A percentile compares a stretch with the other conserved stretches of the same genome.
These are phyloP conservation scores for Candida neerlandica DNA, from an alignment of 1,139 yeast species.

Conservation along the genomic window DNA sequence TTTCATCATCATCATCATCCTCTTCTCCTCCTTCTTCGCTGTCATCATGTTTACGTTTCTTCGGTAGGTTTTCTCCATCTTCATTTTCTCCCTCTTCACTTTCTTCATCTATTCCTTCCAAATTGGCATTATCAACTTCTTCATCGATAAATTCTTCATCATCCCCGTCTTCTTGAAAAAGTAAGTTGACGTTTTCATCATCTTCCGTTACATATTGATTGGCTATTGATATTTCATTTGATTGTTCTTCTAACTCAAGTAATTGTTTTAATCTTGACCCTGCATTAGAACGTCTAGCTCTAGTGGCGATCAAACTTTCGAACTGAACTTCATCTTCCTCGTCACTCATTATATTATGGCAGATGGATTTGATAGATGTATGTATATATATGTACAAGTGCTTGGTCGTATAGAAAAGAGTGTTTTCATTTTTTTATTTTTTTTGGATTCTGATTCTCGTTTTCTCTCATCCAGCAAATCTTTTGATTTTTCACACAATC, in stretches of 20 bases:
- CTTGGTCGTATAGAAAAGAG: neutral
- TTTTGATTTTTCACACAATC: neutral
- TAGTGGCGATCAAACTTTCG: constrained; percentile 61
- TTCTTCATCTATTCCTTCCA: constrained; percentile 25
- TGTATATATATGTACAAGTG: neutral
- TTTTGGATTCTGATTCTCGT: neutral
- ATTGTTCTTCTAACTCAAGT: constrained; percentile 65
- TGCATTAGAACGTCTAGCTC: constrained; percentile 83
- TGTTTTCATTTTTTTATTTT: neutral
- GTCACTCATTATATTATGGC: constrained; percentile 19
- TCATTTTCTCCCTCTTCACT: constrained; percentile 24
- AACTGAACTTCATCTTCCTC: constrained; percentile 29
- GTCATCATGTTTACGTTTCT: constrained; percentile 12
- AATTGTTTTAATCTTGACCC: constrained; percentile 81
- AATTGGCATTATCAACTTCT: constrained; percentile 38
- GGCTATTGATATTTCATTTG: constrained; percentile 28
- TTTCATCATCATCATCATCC: constrained; percentile 11
- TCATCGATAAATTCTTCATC: constrained; percentile 59
- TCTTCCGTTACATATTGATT: constrained; percentile 52
- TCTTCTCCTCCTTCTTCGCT: constrained; percentile 21
- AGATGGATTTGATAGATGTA: neutral
- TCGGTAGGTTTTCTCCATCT: constrained; percentile 11
- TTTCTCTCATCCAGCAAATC: neutral
- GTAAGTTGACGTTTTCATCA: constrained; percentile 70
- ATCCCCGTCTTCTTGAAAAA: constrained; percentile 85